These are phyloP conservation scores for Azolla pinnata DNA, from an alignment of 75 land plant species.

Conservation along the genomic window DNA sequence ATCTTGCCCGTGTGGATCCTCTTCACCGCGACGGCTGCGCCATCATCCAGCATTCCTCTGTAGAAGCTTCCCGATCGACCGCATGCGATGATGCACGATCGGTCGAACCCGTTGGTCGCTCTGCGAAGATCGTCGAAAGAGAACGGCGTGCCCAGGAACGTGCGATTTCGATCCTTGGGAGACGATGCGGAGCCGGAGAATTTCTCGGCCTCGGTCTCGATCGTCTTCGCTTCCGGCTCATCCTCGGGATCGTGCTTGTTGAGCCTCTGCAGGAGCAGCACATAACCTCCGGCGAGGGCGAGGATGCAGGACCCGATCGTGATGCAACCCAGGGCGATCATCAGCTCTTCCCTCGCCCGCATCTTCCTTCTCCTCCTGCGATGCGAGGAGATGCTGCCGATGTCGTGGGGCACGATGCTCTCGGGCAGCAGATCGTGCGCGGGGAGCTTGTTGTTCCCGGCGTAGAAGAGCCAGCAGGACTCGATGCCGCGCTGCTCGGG, in stretches of 20 bases:
- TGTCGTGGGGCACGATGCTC: too few species aligned
- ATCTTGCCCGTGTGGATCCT: conserved; percentile 10
- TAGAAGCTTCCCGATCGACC: conserved; percentile 29
- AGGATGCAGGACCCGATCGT: too few species aligned
- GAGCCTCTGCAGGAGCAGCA: conserved; percentile 12
- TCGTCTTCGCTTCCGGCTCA: background rate
- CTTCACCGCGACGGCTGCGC: conserved; percentile 18
- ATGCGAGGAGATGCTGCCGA: too few species aligned
- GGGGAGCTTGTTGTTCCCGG: too few species aligned
- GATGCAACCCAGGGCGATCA: too few species aligned
- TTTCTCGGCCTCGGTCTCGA: background rate
- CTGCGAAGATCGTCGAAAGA: conserved; percentile 7
- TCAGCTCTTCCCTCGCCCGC: too few species aligned
- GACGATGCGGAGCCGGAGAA: conserved; percentile 2
- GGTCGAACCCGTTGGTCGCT: conserved; percentile 14
- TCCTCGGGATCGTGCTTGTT: background rate
- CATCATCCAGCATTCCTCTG: conserved; percentile 12
- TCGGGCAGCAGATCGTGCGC: too few species aligned
- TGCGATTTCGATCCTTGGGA: background rate
- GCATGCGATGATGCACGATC: conserved; percentile 8
- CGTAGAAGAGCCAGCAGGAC: conserved; percentile 8
- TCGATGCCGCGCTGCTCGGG: conserved; percentile 11
- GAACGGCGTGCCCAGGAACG: conserved; percentile 13
- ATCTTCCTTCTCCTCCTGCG: too few species aligned
- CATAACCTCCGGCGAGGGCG: too few species aligned